Evolutionary conservation across 2,329 filamentous ascomycete species (phyloP), one percentile per base, ranked within the genome.

Genomic region (Aquanectria penicillioides): DNA sequence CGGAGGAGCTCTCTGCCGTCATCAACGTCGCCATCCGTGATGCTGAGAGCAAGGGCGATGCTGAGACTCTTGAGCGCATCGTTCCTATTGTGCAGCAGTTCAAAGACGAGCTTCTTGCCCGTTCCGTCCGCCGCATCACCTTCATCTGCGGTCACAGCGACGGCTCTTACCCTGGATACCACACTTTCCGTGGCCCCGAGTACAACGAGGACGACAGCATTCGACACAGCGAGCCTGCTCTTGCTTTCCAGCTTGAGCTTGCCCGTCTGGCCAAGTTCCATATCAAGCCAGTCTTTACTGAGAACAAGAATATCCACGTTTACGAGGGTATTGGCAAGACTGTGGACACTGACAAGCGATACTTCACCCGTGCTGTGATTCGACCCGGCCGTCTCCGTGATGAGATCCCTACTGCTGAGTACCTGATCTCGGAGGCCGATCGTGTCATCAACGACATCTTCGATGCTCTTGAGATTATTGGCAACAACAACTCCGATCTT

Each of bases 291-390:
- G 93, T 99, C 48, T 99, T 99, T 81, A 98, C 95, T 0, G 94
- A 98, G 80, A 99, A 99, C 84, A 91, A 96, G 74, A 98, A 97
- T 80, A 97, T 99, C 66, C 95, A 99, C 82, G 94, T 99, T 59
- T 99, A 98, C 79, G 94, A 98, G 83, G 95, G 92, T 67, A 83
- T 97, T 70, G 95, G 95, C 73, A 99, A 97, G 83, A 91, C 91
- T 46, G 91, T 94, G 33, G 94, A 97, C 75, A 94, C 92, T 55
- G 95, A 99, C 79, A 97, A 97, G 87, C 91, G 95, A 68, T 99
- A 98, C 86, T 99, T 99, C 77, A 95, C 95, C 47, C 93, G 95
- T 77, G 94, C 94, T 59, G 92, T 97, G 43, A 96, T 99, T 67
- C 89, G 95, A 70, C 93, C 95, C 62, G 95, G 95, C 44, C 92